Percentiles rank a stretch among this genome's conserved stretches.
Conservation (phyloP, 169 alveolate genomes). For the Eimeria tenella region DNA sequence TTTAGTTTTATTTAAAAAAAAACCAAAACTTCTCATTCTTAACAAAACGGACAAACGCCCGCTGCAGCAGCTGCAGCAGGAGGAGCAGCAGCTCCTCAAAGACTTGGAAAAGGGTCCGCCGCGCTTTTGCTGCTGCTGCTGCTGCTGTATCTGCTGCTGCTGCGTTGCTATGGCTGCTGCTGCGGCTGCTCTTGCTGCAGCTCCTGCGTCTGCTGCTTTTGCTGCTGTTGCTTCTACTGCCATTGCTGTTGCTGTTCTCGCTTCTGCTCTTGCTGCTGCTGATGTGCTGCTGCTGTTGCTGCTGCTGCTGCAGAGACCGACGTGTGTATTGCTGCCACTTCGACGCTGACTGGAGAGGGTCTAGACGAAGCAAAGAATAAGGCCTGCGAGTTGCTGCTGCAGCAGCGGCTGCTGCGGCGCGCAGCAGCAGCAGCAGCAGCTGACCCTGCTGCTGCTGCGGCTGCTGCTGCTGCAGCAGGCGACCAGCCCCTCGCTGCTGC, state of each 20-base stretch:
- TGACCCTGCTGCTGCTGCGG: conserved; percentile 17
- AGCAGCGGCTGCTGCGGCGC: conserved; percentile 65
- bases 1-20: conserved; percentile 95
- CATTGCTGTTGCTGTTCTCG: no score
- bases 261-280: no score
- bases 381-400: conserved; percentile 91
- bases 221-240: no score
- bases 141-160: no score
- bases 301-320: conserved; percentile 80
- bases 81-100: conserved; percentile 88
- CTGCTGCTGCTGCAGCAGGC: conserved; percentile 81
- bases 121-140: no score
- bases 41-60: conserved; percentile 96
- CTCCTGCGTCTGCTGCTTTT: no score
- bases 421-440: conserved; percentile 53
- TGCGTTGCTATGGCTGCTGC: no score
- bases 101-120: conserved; percentile 80
- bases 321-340: conserved; percentile 79
- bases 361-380: conserved; percentile 92
- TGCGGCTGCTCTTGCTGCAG: no score
- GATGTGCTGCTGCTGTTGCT: background rate
- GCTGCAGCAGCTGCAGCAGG: conserved; percentile 88
- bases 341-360: conserved; percentile 90
- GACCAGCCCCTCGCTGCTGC: conserved; percentile 26
- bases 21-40: conserved; percentile 96